A percentile compares a stretch with the other conserved stretches of the same genome.
Evolutionary conservation across 129 eudicot species (phyloP).

Genomic region (Solidago caesia): DNA sequence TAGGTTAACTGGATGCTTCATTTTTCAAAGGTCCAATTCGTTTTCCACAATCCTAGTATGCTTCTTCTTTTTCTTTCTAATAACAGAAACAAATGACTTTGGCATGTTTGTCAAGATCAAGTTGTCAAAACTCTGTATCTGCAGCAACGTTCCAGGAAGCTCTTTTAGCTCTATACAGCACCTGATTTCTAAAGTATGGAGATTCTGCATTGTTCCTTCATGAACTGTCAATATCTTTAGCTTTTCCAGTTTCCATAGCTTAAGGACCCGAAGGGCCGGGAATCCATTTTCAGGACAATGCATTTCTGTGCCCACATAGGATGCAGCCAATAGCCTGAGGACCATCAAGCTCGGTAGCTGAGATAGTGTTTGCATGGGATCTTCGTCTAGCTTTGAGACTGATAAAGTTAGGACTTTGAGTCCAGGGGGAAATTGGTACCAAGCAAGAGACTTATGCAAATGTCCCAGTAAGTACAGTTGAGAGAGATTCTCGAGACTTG

Average conservation of each 20-base stretch:
- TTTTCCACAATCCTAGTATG: conserved; percentile 26
- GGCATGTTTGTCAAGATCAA: conserved; percentile 38
- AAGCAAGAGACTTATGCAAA: conserved; percentile 14
- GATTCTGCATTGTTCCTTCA: conserved; percentile 30
- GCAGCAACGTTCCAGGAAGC: conserved; percentile 24
- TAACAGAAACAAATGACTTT: conserved; percentile 22
- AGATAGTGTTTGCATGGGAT: conserved; percentile 36
- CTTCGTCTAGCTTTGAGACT: conserved; percentile 29
- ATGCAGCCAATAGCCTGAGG: conserved; percentile 35
- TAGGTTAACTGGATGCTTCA: background rate
- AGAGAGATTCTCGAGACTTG: conserved; percentile 28
- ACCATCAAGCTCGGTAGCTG: conserved; percentile 31
- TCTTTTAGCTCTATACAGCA: conserved; percentile 18
- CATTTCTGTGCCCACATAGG: conserved; percentile 34
- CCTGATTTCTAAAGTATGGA: conserved; percentile 30
- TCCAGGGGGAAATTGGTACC: conserved; percentile 32
- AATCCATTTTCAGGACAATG: conserved; percentile 31
- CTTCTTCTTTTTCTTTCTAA: conserved; percentile 10
- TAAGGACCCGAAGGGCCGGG: conserved; percentile 29
- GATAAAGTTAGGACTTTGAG: conserved; percentile 35
- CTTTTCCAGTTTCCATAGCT: conserved; percentile 33
- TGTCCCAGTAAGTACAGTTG: conserved; percentile 28
- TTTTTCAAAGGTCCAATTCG: background rate
- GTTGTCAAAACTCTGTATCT: conserved; percentile 18
- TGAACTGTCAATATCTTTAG: background rate